Percentiles rank a stretch among this genome's conserved stretches.
phyloP scores from a whole-genome alignment of 805 yeast species.

The Metschnikowia shivogae region DNA sequence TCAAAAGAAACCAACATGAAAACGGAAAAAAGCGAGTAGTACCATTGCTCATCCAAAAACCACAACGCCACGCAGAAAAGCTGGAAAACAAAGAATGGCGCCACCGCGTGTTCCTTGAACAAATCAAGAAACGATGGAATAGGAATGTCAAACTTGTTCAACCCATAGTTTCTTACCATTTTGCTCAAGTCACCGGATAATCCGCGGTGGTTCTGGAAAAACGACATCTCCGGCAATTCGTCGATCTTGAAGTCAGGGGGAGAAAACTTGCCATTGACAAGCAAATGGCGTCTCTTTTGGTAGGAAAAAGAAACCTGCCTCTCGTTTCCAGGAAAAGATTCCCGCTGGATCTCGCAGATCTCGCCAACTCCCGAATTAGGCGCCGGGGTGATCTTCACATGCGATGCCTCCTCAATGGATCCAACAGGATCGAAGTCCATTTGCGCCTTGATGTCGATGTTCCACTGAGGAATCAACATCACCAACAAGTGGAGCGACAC shows the following conservation, averaged over 20 bases:
- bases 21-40: slow-evolving; percentile 83
- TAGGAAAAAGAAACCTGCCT: slow-evolving; percentile 69
- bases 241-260: slow-evolving; percentile 81
- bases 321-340: slow-evolving; percentile 51
- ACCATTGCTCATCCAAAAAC: slow-evolving; percentile 97
- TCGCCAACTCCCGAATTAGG: slow-evolving; percentile 85
- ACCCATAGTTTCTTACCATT: slow-evolving; percentile 63
- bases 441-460: slow-evolving; percentile 57
- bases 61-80: slow-evolving; percentile 92
- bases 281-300: slow-evolving; percentile 88
- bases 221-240: slow-evolving; percentile 51
- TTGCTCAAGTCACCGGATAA: slow-evolving; percentile 48
- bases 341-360: slow-evolving; percentile 60
- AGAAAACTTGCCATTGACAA: slow-evolving; percentile 55
- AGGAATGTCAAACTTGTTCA: slow-evolving; percentile 89
- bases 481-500: slow-evolving; percentile 70
- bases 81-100: slow-evolving; percentile 97
- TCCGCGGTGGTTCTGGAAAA: slow-evolving; percentile 56
- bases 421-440: slow-evolving; percentile 63
- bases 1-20: slow-evolving; percentile 93
- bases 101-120: slow-evolving; percentile 96
- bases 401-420: slow-evolving; percentile 58
- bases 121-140: slow-evolving; percentile 86
- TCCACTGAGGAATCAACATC: slow-evolving; percentile 95
- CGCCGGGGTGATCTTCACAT: slow-evolving; percentile 73